Base-by-base conservation (phyloP, 805 yeast species). In the Ogataea methylovora region DNA sequence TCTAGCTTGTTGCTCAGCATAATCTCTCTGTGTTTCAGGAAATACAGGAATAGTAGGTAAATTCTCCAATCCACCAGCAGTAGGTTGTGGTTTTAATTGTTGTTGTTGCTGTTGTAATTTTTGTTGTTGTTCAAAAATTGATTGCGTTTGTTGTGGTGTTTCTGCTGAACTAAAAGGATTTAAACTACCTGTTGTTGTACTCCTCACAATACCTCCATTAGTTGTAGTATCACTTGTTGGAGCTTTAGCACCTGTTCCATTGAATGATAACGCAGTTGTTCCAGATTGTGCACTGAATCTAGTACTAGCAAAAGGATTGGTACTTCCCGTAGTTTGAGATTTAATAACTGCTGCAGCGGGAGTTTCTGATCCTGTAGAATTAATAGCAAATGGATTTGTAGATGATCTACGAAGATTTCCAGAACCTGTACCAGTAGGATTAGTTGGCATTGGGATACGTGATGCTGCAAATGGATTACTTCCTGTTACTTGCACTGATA, bases 21-120 rank as follows among this genome's bases (percentile, higher is more conserved):
- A 31, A 16, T 46, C 53, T 16, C 43, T 38, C 36, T 48, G 44
- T n/a, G 84, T 76, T 44, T 77, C 76, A 0, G 84, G 85, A 46
- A 79, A 82, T 8, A 79, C 83, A 3, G 86, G 73, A 4, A 71
- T 59, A 1, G 87, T 80, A 8, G 79, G 79, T 29, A 80, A 53
- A 33, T 62, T 61, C 49, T 82, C 88, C 39, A 78, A 65, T 0
- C 88, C 90, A 4, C 88, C 90, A 23, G 85, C 82, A 2, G 86
- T 79, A 2, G 75, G 69, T 47, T 74, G 81, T 12, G 66, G 60
- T 45, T 63, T 58, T 44, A 70, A 15, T 10, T 27, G 36, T 35
- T 56, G 41, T 36, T 41, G 43, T 33, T 51, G 45, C 4, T 34
- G 29, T 20, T 30, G 33, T 9, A 27, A 29, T 6, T 40, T 40